These are phyloP conservation scores for Cornus suecica DNA, from an alignment of 148 eudicot species.

Conservation along the genomic window DNA sequence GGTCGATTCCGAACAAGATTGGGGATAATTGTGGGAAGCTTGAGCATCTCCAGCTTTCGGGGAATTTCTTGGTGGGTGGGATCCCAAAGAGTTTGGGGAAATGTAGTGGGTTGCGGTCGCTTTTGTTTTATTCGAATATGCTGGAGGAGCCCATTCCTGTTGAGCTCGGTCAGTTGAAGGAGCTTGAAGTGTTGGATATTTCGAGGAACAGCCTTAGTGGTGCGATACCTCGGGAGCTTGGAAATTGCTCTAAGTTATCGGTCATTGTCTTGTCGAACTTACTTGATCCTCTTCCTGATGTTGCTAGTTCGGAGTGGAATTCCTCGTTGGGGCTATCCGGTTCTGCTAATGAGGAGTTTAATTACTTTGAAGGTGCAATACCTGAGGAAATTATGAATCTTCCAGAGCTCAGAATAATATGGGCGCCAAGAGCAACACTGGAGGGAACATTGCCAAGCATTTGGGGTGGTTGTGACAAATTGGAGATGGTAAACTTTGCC, in stretches of 20 bases:
- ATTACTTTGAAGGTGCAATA: constrained; percentile 37
- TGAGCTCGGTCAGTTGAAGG: constrained; percentile 37
- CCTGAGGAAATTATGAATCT: constrained; percentile 25
- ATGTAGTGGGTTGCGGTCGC: constrained; percentile 38
- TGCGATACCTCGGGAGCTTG: constrained; percentile 34
- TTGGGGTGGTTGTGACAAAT: constrained; percentile 42
- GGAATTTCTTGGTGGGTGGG: constrained; percentile 31
- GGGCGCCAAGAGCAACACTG: constrained; percentile 47
- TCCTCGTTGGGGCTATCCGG: constrained; percentile 8
- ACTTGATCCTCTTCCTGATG: constrained; percentile 37
- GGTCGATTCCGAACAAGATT: constrained; percentile 45
- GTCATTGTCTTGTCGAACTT: constrained; percentile 45
- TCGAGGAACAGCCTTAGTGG: constrained; percentile 46
- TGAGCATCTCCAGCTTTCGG: constrained; percentile 52
- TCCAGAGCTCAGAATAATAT: constrained; percentile 37
- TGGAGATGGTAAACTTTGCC: constrained; percentile 50
- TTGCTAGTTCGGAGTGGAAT: constrained; percentile 18
- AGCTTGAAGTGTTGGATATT: constrained; percentile 36
- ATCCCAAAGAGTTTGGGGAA: constrained; percentile 44
- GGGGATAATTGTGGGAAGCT: constrained; percentile 50
- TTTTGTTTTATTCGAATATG: constrained; percentile 42
- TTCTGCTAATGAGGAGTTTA: constrained; percentile 29
- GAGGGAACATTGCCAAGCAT: constrained; percentile 33
- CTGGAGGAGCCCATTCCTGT: constrained; percentile 44
- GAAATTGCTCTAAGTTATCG: constrained; percentile 37